phyloP scores from a whole-genome alignment of 495 filamentous ascomycete species.

The Neurospora intermedia region DNA sequence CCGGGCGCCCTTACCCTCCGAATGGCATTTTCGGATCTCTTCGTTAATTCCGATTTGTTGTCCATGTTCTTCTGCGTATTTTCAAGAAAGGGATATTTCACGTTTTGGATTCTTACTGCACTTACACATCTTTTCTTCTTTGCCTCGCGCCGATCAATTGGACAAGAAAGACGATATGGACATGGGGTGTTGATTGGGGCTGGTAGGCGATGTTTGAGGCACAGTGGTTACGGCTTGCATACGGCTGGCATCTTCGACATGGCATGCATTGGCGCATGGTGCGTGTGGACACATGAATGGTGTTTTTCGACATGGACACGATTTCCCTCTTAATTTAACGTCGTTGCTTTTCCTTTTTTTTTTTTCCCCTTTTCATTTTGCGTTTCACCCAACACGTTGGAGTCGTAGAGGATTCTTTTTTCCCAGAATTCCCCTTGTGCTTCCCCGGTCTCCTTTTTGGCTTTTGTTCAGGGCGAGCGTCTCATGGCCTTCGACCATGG shows the following conservation, averaged over 20 bases:
- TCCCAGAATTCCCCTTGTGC: slow-evolving; percentile 7
- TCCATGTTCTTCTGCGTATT: slow-evolving; percentile 2
- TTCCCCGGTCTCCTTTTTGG: slow-evolving; percentile 10
- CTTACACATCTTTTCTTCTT: not conserved
- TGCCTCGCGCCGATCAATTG: slow-evolving; percentile 2
- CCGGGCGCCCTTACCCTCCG: not conserved
- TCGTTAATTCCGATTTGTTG: slow-evolving; percentile 1
- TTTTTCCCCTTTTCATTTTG: not conserved
- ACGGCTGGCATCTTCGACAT: slow-evolving; percentile 7
- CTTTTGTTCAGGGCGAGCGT: slow-evolving; percentile 8
- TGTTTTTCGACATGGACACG: slow-evolving; percentile 8
- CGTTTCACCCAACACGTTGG: slow-evolving; percentile 3
- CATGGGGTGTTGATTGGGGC: slow-evolving; percentile 6
- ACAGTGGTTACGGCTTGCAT: slow-evolving; percentile 5
- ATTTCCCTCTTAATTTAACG: slow-evolving; percentile 9
- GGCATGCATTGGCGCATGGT: slow-evolving; percentile 14
- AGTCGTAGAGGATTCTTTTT: slow-evolving; percentile 11
- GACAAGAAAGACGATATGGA: slow-evolving; percentile 8
- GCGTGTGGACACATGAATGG: slow-evolving; percentile 5
- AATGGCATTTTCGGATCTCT: not conserved
- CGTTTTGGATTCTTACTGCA: not conserved
- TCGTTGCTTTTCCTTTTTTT: slow-evolving; percentile 9
- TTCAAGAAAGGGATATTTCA: not conserved
- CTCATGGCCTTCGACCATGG: slow-evolving; percentile 14
- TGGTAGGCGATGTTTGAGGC: slow-evolving; percentile 2